These are phyloP conservation scores for Aurifilum marmelostoma DNA, from an alignment of 2,329 filamentous ascomycete species.

Conservation along the genomic window DNA sequence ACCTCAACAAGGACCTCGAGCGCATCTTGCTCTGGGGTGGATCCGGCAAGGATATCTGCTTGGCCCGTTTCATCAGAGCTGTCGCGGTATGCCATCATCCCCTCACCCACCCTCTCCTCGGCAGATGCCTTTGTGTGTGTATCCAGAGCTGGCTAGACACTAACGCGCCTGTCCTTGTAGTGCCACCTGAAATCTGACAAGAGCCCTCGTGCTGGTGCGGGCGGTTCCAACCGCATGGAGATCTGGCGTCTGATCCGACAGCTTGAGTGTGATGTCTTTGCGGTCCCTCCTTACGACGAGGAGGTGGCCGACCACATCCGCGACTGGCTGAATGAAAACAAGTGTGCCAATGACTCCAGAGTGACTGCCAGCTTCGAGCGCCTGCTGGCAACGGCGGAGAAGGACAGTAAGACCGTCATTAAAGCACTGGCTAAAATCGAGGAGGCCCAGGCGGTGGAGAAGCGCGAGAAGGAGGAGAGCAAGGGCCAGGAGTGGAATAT, in stretches of 20 bases:
- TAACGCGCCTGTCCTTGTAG: neutral
- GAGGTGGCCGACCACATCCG: slow-evolving; percentile 1
- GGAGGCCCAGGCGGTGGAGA: neutral
- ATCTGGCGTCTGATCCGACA: neutral
- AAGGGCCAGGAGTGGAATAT: slow-evolving; percentile 16
- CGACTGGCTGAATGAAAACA: neutral
- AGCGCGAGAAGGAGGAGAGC: neutral
- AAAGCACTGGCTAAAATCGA: neutral
- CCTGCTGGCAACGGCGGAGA: neutral
- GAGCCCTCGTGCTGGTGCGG: too few relatives aligned
- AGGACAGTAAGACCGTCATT: neutral
- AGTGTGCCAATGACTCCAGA: neutral
- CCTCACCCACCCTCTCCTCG: neutral
- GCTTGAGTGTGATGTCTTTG: neutral
- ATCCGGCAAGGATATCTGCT: neutral
- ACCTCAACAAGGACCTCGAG: neutral
- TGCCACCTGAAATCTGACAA: neutral
- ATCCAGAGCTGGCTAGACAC: neutral
- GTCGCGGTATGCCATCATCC: neutral
- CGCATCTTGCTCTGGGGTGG: neutral
- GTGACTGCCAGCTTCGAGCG: slow-evolving; percentile 6
- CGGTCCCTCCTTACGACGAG: neutral
- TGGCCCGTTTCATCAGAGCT: neutral
- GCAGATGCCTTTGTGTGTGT: neutral
- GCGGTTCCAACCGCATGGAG: neutral